A percentile compares a stretch with the other conserved stretches of the same genome.
Conservation (phyloP, 805 yeast genomes). For the Kluyveromyces nonfermentans region DNA sequence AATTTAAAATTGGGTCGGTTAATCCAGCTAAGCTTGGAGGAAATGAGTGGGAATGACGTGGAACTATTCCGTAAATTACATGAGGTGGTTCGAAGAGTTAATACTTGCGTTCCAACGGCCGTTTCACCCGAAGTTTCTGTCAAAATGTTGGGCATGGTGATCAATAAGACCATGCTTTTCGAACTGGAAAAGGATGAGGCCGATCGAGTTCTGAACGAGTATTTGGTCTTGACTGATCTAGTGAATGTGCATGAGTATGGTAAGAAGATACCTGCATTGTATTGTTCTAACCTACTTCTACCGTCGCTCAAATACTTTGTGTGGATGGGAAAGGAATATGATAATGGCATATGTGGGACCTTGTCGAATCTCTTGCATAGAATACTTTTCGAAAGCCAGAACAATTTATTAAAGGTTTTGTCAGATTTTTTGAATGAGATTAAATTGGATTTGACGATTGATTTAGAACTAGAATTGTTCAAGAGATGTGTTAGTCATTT, state of each 20-base stretch:
- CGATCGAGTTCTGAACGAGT: slow-evolving; percentile 9
- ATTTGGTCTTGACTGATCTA: slow-evolving; percentile 17
- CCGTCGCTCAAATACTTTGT: slow-evolving; percentile 16
- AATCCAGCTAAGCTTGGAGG: slow-evolving; percentile 12
- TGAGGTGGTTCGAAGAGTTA: slow-evolving; percentile 14
- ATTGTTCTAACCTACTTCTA: slow-evolving; percentile 15
- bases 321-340: not conserved
- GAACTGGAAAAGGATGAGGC: not conserved
- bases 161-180: not conserved
- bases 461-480: slow-evolving; percentile 12
- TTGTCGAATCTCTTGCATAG: slow-evolving; percentile 7
- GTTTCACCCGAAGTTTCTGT: slow-evolving; percentile 19
- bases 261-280: slow-evolving; percentile 14
- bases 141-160: slow-evolving; percentile 14
- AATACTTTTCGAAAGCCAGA: slow-evolving; percentile 11
- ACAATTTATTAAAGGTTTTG: slow-evolving; percentile 12
- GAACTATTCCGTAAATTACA: slow-evolving; percentile 10
- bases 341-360: not conserved
- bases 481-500: slow-evolving; percentile 14
- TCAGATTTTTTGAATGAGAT: slow-evolving; percentile 15
- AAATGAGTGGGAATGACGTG: slow-evolving; percentile 6
- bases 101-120: slow-evolving; percentile 19
- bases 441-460: slow-evolving; percentile 5
- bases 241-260: slow-evolving; percentile 10
- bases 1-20: slow-evolving; percentile 32